Percentiles rank a stretch among this genome's conserved stretches.
Evolutionary conservation across 2,329 filamentous ascomycete genomes (phyloP).

Genomic region (Colletotrichum cereale): DNA sequence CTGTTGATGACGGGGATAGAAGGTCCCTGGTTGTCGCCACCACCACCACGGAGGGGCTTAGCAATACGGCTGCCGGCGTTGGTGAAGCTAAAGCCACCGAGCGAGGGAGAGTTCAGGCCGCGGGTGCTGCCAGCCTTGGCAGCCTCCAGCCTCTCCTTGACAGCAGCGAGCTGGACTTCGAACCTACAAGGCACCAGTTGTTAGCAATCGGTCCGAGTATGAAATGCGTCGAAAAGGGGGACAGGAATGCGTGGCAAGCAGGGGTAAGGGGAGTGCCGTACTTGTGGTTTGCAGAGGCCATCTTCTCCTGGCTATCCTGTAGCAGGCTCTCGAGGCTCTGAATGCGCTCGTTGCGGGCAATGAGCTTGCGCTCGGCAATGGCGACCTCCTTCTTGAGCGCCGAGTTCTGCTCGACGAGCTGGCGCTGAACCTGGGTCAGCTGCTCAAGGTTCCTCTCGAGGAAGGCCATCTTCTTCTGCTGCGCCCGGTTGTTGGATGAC

Average conservation of each 20-base stretch:
- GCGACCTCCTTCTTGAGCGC: conserved; percentile 99
- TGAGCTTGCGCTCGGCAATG: conserved; percentile 96
- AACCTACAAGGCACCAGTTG: conserved; percentile 70
- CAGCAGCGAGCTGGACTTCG: conserved; percentile 94
- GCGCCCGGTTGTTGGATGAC: conserved; percentile 96
- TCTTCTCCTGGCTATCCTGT: conserved; percentile 98
- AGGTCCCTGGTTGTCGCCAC: conserved; percentile 58
- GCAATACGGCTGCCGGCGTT: conserved; percentile 75
- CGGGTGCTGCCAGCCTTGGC: conserved; percentile 93
- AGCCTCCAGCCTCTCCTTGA: conserved; percentile 97
- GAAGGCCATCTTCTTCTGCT: conserved; percentile 99
- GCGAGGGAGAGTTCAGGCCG: conserved; percentile 76
- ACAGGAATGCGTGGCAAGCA: neutral
- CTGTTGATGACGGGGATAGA: conserved; percentile 68
- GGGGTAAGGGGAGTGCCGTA: conserved; percentile 52
- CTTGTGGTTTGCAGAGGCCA: conserved; percentile 97
- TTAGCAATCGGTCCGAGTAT: conserved; percentile 22
- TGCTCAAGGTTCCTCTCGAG: conserved; percentile 98
- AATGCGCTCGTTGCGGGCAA: conserved; percentile 96
- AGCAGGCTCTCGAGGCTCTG: conserved; percentile 91
- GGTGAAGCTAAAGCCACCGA: conserved; percentile 79
- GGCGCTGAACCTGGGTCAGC: conserved; percentile 94
- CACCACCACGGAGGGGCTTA: conserved; percentile 76
- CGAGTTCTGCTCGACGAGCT: conserved; percentile 98
- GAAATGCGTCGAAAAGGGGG: conserved; percentile 5